These are phyloP conservation scores for Sporothrix schenckii DNA, from an alignment of 2,329 filamentous ascomycete genomes.

Conservation along the genomic window DNA sequence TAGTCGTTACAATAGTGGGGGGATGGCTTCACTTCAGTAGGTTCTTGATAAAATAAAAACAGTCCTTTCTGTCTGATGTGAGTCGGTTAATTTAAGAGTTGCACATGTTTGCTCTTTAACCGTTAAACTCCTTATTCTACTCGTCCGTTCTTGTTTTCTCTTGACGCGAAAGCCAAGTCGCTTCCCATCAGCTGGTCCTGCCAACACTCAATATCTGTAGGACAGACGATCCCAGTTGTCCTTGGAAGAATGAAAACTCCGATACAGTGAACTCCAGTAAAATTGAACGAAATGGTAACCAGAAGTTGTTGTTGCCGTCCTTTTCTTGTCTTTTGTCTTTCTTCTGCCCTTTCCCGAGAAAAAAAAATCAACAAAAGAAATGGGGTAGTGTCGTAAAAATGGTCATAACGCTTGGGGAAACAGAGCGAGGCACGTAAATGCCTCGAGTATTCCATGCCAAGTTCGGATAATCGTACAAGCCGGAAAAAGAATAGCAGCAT, in stretches of 20 bases:
- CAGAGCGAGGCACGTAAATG: not conserved
- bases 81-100: conserved; percentile 29
- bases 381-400: not conserved
- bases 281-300: not conserved
- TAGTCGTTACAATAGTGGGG: not conserved
- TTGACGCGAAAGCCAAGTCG: not conserved
- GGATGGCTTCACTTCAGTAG: not conserved
- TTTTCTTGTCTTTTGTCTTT: too few relatives aligned
- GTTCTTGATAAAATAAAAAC: not conserved
- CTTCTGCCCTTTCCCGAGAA: not conserved
- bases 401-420: conserved; percentile 10
- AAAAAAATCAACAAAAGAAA: not conserved
- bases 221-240: not conserved
- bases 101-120: conserved; percentile 23
- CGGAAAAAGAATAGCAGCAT: not conserved
- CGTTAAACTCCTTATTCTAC: not conserved
- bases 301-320: not conserved
- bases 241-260: not conserved
- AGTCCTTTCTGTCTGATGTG: conserved; percentile 11
- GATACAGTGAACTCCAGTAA: not conserved
- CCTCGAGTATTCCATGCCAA: not conserved
- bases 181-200: not conserved
- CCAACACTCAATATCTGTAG: not conserved
- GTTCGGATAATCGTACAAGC: conserved; percentile 10
- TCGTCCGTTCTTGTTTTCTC: not conserved